Evolutionary conservation across 441 rosid genomes (phyloP).

Genomic region (Omphalea diandra): DNA sequence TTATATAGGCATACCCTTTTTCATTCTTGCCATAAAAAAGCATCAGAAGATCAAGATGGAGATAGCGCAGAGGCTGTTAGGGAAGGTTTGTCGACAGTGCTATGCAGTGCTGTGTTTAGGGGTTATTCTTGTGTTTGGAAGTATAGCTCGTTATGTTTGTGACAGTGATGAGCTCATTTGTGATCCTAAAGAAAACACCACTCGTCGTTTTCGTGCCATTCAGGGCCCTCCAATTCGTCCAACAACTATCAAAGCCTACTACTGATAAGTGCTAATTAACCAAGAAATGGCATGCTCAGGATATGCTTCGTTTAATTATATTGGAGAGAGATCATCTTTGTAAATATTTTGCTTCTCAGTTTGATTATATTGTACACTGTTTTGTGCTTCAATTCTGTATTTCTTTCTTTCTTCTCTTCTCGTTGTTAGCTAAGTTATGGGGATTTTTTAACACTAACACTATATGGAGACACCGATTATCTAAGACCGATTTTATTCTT

Average conservation of each 20-base stretch:
- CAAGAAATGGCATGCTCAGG: too few species aligned
- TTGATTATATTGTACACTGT: not conserved
- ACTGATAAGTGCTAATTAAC: too few species aligned
- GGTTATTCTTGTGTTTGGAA: slow-evolving; percentile 23
- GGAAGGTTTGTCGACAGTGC: slow-evolving; percentile 32
- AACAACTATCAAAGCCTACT: too few species aligned
- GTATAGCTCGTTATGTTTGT: too few species aligned
- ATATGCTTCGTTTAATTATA: too few species aligned
- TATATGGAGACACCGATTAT: too few species aligned
- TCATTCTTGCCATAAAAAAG: not conserved
- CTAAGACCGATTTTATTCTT: too few species aligned
- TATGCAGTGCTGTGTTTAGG: slow-evolving; percentile 40
- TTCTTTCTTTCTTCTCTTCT: not conserved
- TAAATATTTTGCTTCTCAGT: not conserved
- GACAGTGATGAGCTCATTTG: too few species aligned
- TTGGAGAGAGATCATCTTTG: not conserved
- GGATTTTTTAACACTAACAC: too few species aligned
- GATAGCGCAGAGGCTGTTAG: too few species aligned
- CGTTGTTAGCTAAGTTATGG: too few species aligned
- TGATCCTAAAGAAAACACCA: not conserved
- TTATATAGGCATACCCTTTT: not conserved
- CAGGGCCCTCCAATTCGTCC: not conserved
- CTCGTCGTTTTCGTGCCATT: not conserved
- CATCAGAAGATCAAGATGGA: not conserved
- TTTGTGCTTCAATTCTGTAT: not conserved